A percentile compares a stretch with the other conserved stretches of the same genome.
phyloP scores from a whole-genome alignment of 1,284 basidiomycete species.

The Malassezia arunalokei region DNA sequence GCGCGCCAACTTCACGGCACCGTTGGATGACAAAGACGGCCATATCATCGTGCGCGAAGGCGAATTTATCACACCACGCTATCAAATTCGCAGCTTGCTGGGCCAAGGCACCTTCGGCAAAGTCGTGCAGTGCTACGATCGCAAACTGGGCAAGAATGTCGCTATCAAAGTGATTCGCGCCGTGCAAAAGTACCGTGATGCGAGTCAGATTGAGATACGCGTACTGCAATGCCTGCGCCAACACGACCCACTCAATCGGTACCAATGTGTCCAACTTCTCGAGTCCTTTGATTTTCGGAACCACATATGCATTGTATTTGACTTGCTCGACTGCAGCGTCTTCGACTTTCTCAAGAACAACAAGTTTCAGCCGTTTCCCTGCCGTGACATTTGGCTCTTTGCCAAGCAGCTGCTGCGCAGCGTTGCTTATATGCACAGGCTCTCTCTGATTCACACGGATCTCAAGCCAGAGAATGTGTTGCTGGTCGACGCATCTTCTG shows the following conservation, averaged over 20 bases:
- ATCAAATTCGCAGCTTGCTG: conserved; percentile 66
- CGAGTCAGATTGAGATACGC: conserved; percentile 93
- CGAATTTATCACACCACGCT: conserved; percentile 39
- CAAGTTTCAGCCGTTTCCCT: conserved; percentile 87
- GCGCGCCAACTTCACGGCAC: background rate
- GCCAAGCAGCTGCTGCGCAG: conserved; percentile 81
- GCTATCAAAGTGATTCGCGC: conserved; percentile 88
- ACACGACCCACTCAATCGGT: conserved; percentile 72
- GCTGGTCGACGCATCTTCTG: conserved; percentile 72
- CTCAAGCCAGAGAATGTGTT: conserved; percentile 78
- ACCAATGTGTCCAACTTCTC: conserved; percentile 94
- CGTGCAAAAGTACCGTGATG: conserved; percentile 63
- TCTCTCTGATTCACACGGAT: conserved; percentile 90
- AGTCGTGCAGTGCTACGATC: conserved; percentile 86
- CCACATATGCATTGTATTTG: conserved; percentile 94
- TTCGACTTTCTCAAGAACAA: conserved; percentile 99
- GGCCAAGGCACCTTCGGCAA: conserved; percentile 99
- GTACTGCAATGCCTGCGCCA: conserved; percentile 84
- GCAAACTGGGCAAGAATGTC: conserved; percentile 57
- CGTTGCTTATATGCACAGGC: conserved; percentile 83
- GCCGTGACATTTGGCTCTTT: conserved; percentile 89
- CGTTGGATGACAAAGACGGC: conserved; percentile 47
- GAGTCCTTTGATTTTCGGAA: conserved; percentile 93
- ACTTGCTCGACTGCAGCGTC: conserved; percentile 90
- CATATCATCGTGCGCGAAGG: conserved; percentile 47